Conservation (phyloP, 768 basidiomycete species). For the Coprinopsis marcescibilis region DNA sequence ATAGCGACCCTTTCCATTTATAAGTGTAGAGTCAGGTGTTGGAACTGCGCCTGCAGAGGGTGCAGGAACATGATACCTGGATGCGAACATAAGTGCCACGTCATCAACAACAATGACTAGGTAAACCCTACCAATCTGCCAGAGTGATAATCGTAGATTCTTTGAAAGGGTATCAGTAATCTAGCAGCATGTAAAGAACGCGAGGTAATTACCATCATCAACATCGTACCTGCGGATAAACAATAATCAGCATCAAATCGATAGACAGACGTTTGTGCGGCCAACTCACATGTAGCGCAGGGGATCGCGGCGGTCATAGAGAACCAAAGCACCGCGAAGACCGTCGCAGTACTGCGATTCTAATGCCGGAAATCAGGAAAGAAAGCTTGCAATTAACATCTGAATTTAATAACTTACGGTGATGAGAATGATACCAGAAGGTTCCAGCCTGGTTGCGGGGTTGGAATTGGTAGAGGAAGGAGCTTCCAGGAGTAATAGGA, state of each 20-base stretch:
- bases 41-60: constrained; percentile 11
- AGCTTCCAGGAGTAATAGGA: constrained; percentile 24
- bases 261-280: constrained; percentile 4
- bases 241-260: not conserved
- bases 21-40: constrained; percentile 29
- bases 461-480: constrained; percentile 24
- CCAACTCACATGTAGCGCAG: constrained; percentile 21
- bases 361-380: too few relatives aligned
- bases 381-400: not conserved
- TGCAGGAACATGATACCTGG: constrained; percentile 23
- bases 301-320: constrained; percentile 23
- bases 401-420: not conserved
- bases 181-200: not conserved
- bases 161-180: constrained; percentile 11
- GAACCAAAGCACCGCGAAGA: constrained; percentile 21
- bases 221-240: constrained; percentile 14
- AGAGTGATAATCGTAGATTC: constrained; percentile 39
- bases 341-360: constrained; percentile 12
- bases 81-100: not conserved
- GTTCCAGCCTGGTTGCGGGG: constrained; percentile 24
- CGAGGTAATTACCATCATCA: not conserved
- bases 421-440: constrained; percentile 25
- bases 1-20: constrained; percentile 42
- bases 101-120: not conserved
- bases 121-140: constrained; percentile 28